Base-by-base conservation (phyloP, 1,284 basidiomycete species). In the Ustanciosporium gigantosporum region DNA sequence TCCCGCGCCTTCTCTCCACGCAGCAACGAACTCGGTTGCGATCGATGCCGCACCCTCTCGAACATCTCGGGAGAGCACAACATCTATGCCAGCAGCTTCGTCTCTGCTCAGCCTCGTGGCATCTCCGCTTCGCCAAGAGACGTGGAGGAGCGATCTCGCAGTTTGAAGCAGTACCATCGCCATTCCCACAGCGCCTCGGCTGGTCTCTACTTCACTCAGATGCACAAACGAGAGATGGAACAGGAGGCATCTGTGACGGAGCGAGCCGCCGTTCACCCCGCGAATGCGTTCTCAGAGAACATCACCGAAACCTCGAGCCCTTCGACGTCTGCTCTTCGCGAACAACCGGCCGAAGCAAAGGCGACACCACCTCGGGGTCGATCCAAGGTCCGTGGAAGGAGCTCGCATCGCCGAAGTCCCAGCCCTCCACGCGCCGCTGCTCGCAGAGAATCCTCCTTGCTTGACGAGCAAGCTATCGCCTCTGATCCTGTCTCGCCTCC, bases 121-220 rank as follows among this genome's bases (percentile, higher is more conserved):
- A 29, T 21, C 16, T 64, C 60, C 1, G 36, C 46, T 8, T 58
- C 60, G 3, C 53, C 59, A 14, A 39, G 42, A 14, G 53, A 52
- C 24, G 29, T 41, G 13, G 44, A 56, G 19, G 51, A 51, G 37
- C 46, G 51, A 25, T 50, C 51, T 43, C 59, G 59, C 37, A 52
- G 53, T 42, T 48, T 58, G 46, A 58, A 40, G 53, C 60, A 64
- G 31, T 39, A 46, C 31, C 66, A 68, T 53, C 57, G 62, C 49
- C 66, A 68, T 47, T 66, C 66, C 31, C 66, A 68, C 55, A 66
- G 62, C 38, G 66, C 66, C 13, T 49, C 51, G 23, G 66, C 62
- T 19, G 58, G 62, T 13, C 57, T 68, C 37, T 55, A 46, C 48
- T 65, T 65, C 41, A 65, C 61, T 2, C 61, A 65, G 34, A 46